Conservation (phyloP, 1,284 basidiomycete genomes). For the Cystobasidiaceae sp. region DNA sequence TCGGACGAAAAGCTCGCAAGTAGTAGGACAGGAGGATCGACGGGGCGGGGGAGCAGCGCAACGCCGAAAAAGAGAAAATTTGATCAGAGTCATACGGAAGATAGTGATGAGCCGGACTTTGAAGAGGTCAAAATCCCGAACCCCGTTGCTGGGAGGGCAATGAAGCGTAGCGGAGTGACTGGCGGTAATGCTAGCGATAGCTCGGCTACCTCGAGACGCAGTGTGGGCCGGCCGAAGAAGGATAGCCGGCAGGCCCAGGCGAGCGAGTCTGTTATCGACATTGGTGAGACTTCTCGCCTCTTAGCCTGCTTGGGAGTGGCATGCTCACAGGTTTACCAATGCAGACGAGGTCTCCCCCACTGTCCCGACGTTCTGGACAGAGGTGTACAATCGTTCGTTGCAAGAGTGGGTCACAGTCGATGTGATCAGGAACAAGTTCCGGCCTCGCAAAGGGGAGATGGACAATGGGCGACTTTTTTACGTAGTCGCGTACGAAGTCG, state of each 20-base stretch:
- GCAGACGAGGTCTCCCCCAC: neutral
- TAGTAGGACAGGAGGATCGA: conserved; percentile 33
- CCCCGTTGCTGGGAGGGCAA: neutral
- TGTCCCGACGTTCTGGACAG: conserved; percentile 87
- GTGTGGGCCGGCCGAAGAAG: conserved; percentile 11
- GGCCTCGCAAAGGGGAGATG: conserved; percentile 59
- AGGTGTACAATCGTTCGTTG: conserved; percentile 90
- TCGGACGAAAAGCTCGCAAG: conserved; percentile 38
- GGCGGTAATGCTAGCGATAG: neutral
- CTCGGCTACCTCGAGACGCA: neutral
- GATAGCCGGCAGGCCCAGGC: neutral
- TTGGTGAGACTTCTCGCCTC: neutral
- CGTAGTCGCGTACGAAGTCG: conserved; percentile 90
- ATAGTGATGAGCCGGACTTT: conserved; percentile 41
- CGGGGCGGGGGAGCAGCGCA: neutral
- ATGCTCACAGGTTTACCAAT: neutral
- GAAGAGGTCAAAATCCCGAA: conserved; percentile 30
- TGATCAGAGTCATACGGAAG: conserved; percentile 36
- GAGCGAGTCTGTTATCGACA: conserved; percentile 9
- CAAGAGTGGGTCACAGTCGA: conserved; percentile 90
- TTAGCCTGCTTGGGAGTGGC: neutral
- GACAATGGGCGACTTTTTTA: conserved; percentile 84
- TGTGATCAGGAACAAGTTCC: conserved; percentile 71
- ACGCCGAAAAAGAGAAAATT: conserved; percentile 41
- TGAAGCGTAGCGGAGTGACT: conserved; percentile 1